Conservation (phyloP, 805 yeast genomes). For the Candida corydali region DNA sequence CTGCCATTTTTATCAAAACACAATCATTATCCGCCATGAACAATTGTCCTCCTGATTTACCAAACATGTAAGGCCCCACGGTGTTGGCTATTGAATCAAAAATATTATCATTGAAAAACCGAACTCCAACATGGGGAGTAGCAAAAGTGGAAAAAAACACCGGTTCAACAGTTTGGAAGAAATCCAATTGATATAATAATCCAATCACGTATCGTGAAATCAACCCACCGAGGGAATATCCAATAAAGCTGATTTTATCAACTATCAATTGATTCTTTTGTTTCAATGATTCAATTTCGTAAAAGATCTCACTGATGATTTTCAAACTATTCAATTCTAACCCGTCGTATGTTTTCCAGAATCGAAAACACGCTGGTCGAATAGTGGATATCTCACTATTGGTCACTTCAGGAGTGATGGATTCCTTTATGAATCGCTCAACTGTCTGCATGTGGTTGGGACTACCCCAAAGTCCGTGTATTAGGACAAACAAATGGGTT, state of each 20-base stretch:
- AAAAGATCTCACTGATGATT: constrained; percentile 33
- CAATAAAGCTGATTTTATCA: constrained; percentile 69
- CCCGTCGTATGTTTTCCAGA: constrained; percentile 45
- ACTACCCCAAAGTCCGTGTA: constrained; percentile 44
- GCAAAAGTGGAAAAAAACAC: constrained; percentile 40
- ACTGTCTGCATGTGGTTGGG: constrained; percentile 38
- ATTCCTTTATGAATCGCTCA: constrained; percentile 26
- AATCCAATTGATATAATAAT: constrained; percentile 25
- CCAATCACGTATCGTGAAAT: constrained; percentile 82
- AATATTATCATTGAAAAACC: constrained; percentile 28
- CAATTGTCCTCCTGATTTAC: constrained; percentile 33
- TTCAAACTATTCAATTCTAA: constrained; percentile 30
- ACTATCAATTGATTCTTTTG: constrained; percentile 35
- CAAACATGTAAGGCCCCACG: constrained; percentile 32
- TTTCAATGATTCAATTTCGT: constrained; percentile 37
- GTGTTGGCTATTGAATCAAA: constrained; percentile 31
- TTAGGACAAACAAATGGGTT: constrained; percentile 35
- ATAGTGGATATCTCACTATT: constrained; percentile 29
- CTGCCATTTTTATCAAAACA: constrained; percentile 50
- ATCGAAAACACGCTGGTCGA: constrained; percentile 36
- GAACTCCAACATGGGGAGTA: constrained; percentile 42
- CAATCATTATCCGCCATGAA: constrained; percentile 36
- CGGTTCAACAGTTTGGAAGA: constrained; percentile 34
- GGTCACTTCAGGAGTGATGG: constrained; percentile 16
- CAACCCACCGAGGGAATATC: constrained; percentile 89